Evolutionary conservation across 2,329 filamentous ascomycete species (phyloP).

Genomic region (Monosporascus sp.): DNA sequence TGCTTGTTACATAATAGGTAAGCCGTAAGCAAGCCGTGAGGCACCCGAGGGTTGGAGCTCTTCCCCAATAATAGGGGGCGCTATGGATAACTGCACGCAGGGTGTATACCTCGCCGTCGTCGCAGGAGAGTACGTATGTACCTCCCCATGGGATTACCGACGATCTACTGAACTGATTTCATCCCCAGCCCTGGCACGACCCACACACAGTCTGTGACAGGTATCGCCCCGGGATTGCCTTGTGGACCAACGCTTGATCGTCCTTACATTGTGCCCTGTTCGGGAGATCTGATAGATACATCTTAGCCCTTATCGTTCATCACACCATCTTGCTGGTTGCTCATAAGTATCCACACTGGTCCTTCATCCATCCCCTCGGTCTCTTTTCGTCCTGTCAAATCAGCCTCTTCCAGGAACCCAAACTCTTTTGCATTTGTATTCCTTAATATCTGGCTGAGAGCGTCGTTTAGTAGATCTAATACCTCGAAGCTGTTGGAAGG

Average conservation of each 20-base stretch:
- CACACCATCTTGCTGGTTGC: constrained; percentile 33
- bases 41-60: constrained; percentile 25
- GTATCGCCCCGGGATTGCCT: constrained; percentile 42
- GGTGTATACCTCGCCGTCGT: neutral
- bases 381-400: constrained; percentile 12
- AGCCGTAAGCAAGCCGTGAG: neutral
- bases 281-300: constrained; percentile 45
- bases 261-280: constrained; percentile 35
- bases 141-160: constrained; percentile 27
- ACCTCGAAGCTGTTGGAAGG: constrained; percentile 11
- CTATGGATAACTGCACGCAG: constrained; percentile 29
- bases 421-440: neutral
- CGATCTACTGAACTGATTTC: constrained; percentile 29
- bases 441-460: neutral
- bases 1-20: constrained; percentile 17
- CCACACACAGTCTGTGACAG: constrained; percentile 53
- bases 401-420: neutral
- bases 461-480: constrained; percentile 3
- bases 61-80: constrained; percentile 34
- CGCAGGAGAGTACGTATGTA: constrained; percentile 16
- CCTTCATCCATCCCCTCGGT: constrained; percentile 25
- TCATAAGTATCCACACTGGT: constrained; percentile 37
- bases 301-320: constrained; percentile 32
- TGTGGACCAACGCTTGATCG: constrained; percentile 47
- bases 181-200: constrained; percentile 40